These are phyloP conservation scores for Coniochaeta sp. DNA, from an alignment of 2,329 filamentous ascomycete genomes.

Conservation along the genomic window DNA sequence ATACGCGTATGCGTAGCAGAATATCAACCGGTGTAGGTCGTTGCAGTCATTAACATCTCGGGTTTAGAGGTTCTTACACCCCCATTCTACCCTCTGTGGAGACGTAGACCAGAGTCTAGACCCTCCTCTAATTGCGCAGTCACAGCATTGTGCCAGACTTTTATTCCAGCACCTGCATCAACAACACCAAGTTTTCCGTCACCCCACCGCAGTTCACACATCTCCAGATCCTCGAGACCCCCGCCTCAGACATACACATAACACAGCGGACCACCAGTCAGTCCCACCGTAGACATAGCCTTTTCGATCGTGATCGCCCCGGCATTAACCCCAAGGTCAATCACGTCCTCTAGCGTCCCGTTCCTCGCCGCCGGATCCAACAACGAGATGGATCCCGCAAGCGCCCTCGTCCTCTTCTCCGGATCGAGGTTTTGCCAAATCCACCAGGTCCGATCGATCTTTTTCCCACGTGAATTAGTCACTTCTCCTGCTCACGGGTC, in stretches of 20 bases:
- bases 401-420: conserved; percentile 9
- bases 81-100: too few species aligned
- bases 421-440: conserved; percentile 17
- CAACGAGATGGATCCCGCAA: conserved; percentile 15
- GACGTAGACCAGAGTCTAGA: too few species aligned
- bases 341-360: conserved; percentile 14
- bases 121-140: too few species aligned
- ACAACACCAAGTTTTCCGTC: too few species aligned
- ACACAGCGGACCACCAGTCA: conserved; percentile 15
- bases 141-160: too few species aligned
- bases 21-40: too few species aligned
- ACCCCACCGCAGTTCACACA: background rate
- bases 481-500: background rate
- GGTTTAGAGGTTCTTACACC: too few species aligned
- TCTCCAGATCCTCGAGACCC: background rate
- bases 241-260: conserved; percentile 2
- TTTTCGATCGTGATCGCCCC: background rate
- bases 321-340: conserved; percentile 11
- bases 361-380: conserved; percentile 14
- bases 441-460: conserved; percentile 18
- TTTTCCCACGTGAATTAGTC: background rate
- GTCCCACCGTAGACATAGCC: background rate
- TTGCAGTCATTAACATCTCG: too few species aligned
- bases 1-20: too few species aligned
- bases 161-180: too few species aligned